These are phyloP conservation scores for Termitomyces sp. DNA, from an alignment of 1,284 basidiomycete genomes.

Conservation along the genomic window DNA sequence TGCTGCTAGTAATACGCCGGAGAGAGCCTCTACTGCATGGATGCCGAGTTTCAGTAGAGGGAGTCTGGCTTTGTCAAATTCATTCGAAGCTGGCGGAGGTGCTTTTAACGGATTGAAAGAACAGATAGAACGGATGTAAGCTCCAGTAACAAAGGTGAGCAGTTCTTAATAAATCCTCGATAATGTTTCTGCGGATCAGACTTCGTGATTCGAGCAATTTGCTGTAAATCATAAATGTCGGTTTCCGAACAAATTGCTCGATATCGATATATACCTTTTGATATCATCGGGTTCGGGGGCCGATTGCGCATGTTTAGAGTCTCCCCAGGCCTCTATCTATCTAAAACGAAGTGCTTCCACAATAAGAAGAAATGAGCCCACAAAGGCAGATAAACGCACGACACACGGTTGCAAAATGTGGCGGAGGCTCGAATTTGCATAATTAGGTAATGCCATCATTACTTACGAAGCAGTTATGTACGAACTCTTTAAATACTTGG, in stretches of 20 bases:
- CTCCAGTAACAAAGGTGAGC: not conserved
- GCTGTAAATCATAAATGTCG: not conserved
- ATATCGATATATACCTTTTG: not conserved
- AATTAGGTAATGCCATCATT: not conserved
- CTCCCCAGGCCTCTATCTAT: too few species aligned
- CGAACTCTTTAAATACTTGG: too few species aligned
- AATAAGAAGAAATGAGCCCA: too few species aligned
- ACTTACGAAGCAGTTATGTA: too few species aligned
- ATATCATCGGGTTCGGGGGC: not conserved
- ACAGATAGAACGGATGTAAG: not conserved
- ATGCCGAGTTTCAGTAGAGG: not conserved
- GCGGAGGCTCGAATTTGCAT: not conserved
- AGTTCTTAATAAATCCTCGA: not conserved
- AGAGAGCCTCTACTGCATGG: not conserved
- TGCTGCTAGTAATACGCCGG: not conserved
- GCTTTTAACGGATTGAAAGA: not conserved
- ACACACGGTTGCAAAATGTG: too few species aligned
- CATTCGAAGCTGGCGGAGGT: not conserved
- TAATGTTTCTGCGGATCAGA: not conserved
- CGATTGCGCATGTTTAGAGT: not conserved
- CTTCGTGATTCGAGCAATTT: not conserved
- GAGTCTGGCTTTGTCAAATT: not conserved
- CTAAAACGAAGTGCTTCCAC: too few species aligned
- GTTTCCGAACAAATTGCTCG: not conserved
- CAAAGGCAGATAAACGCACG: too few species aligned